These are phyloP conservation scores for Phytophthora podocarpi DNA, from an alignment of 352 stramenopile species.

Conservation along the genomic window DNA sequence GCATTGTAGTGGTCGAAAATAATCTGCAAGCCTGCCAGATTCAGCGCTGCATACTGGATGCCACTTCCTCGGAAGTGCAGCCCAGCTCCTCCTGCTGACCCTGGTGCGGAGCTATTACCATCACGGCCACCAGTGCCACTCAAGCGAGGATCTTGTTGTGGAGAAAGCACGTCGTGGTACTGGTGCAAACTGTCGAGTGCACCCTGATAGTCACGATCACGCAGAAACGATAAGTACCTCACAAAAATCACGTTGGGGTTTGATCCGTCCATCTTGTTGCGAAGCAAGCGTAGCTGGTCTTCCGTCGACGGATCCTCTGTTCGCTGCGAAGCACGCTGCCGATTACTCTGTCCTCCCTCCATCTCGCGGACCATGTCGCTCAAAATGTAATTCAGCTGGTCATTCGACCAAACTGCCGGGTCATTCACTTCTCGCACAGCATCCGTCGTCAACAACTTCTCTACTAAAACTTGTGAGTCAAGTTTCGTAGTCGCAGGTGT, in stretches of 20 bases:
- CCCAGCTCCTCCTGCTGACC: background rate
- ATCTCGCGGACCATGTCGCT: slow-evolving; percentile 45
- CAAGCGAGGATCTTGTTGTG: slow-evolving; percentile 32
- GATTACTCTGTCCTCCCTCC: slow-evolving; percentile 28
- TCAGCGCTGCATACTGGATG: slow-evolving; percentile 91
- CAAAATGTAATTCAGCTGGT: slow-evolving; percentile 66
- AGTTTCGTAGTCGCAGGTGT: slow-evolving; percentile 15
- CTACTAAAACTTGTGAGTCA: slow-evolving; percentile 5
- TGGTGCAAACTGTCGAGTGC: slow-evolving; percentile 92
- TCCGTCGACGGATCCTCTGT: slow-evolving; percentile 3
- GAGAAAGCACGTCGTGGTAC: slow-evolving; percentile 93
- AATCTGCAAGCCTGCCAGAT: slow-evolving; percentile 89
- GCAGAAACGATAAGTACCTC: slow-evolving; percentile 85
- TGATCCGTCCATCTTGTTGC: slow-evolving; percentile 30
- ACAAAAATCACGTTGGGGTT: slow-evolving; percentile 81
- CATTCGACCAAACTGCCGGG: slow-evolving; percentile 48
- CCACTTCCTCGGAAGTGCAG: slow-evolving; percentile 66
- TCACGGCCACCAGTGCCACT: slow-evolving; percentile 5
- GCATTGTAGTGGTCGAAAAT: slow-evolving; percentile 80
- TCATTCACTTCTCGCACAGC: slow-evolving; percentile 35
- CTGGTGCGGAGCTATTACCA: slow-evolving; percentile 14
- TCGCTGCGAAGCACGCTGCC: background rate
- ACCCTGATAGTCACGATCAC: slow-evolving; percentile 80
- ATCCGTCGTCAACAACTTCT: slow-evolving; percentile 11
- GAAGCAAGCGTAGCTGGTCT: slow-evolving; percentile 29